These are phyloP conservation scores for Linanthus parryae DNA, from an alignment of 148 eudicot genomes.

Conservation along the genomic window DNA sequence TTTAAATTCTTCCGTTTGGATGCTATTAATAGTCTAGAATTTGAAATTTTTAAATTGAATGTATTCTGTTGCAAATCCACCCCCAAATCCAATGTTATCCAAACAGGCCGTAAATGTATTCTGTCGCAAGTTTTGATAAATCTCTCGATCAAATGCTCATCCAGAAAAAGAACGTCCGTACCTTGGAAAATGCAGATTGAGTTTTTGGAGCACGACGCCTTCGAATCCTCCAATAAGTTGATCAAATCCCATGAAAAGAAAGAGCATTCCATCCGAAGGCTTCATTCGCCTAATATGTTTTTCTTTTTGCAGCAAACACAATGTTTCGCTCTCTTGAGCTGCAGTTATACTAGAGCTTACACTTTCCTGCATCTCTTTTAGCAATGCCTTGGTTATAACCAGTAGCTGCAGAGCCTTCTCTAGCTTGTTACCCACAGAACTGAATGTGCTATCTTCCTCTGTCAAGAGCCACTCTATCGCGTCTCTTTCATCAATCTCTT, in stretches of 20 bases:
- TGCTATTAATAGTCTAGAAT: background rate
- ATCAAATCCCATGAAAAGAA: conserved; percentile 13
- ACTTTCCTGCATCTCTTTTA: conserved; percentile 24
- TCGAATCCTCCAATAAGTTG: conserved; percentile 21
- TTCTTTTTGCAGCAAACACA: background rate
- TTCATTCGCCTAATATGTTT: background rate
- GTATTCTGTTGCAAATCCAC: too few relatives aligned
- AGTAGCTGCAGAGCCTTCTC: conserved; percentile 27
- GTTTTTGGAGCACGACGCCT: conserved; percentile 22
- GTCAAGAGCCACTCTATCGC: conserved; percentile 12
- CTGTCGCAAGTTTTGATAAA: background rate
- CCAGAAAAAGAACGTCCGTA: conserved; percentile 11
- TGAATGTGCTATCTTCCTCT: conserved; percentile 27
- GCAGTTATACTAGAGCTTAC: conserved; percentile 6
- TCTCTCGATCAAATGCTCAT: background rate
- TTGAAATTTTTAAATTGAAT: background rate
- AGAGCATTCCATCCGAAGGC: conserved; percentile 9
- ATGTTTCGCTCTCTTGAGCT: background rate
- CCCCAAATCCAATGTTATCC: too few relatives aligned
- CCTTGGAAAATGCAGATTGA: conserved; percentile 33
- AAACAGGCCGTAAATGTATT: background rate
- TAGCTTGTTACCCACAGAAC: conserved; percentile 24
- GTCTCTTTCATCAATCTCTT: conserved; percentile 14
- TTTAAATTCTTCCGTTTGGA: too few relatives aligned
- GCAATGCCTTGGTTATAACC: conserved; percentile 20